Percentiles rank a stretch among this genome's conserved stretches.
phyloP scores from a whole-genome alignment of 805 yeast genomes.

The Teunomyces tritomae region DNA sequence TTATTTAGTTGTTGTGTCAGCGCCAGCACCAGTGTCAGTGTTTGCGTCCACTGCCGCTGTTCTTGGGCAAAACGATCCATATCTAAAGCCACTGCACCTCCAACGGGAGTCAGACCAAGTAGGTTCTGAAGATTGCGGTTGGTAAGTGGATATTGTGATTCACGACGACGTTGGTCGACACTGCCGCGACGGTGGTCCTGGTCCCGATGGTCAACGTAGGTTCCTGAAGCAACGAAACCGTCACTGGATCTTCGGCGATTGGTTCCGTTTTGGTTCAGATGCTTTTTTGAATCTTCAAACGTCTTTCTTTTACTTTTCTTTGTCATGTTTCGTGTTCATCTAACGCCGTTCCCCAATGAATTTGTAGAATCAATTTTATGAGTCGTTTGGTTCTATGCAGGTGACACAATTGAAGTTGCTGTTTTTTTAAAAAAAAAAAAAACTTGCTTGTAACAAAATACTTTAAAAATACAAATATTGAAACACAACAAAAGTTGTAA shows the following conservation, averaged over 20 bases:
- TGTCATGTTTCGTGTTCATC: background rate
- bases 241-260: slow-evolving; percentile 7
- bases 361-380: too few relatives aligned
- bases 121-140: slow-evolving; percentile 35
- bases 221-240: slow-evolving; percentile 11
- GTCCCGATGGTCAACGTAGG: slow-evolving; percentile 30
- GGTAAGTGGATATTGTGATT: slow-evolving; percentile 30
- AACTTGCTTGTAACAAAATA: too few relatives aligned
- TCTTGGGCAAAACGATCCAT: slow-evolving; percentile 39
- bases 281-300: background rate
- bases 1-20: background rate
- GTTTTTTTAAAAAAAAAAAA: too few relatives aligned
- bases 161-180: background rate
- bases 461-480: too few relatives aligned
- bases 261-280: background rate
- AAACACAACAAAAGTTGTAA: too few relatives aligned
- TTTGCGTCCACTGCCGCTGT: slow-evolving; percentile 20
- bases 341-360: background rate
- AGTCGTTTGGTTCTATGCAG: too few relatives aligned
- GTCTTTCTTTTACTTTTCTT: slow-evolving; percentile 1
- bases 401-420: too few relatives aligned
- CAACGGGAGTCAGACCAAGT: slow-evolving; percentile 9
- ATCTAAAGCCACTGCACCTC: slow-evolving; percentile 32
- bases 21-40: slow-evolving; percentile 3
- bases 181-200: slow-evolving; percentile 10